Percentiles rank a stretch among this genome's conserved stretches.
These are phyloP conservation scores for Globisporangium mamillatum DNA, from an alignment of 352 stramenopile genomes.

Conservation along the genomic window DNA sequence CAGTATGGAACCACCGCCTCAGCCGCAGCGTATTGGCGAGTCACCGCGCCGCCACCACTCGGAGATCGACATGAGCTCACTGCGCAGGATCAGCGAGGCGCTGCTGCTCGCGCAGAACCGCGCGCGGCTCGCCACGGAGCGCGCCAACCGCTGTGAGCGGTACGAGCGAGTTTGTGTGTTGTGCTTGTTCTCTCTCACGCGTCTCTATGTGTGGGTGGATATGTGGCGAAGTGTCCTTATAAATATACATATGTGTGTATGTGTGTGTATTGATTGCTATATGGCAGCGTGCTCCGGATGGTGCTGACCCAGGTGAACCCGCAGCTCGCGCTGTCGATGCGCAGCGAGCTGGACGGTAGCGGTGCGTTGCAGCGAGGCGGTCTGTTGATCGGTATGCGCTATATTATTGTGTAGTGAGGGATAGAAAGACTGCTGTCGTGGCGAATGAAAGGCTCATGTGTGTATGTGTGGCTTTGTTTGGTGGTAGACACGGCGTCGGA, in stretches of 20 bases:
- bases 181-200: background rate
- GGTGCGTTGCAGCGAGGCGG: conserved; percentile 3
- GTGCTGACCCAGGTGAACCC: conserved; percentile 21
- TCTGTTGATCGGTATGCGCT: conserved; percentile 1
- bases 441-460: background rate
- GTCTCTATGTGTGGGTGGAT: background rate
- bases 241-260: conserved; percentile 7
- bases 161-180: conserved; percentile 22
- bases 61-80: conserved; percentile 52
- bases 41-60: conserved; percentile 35
- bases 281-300: conserved; percentile 16
- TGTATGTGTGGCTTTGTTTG: background rate
- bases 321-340: conserved; percentile 16
- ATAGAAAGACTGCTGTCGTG: background rate
- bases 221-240: background rate
- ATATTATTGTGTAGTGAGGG: background rate
- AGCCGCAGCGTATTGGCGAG: conserved; percentile 12
- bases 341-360: conserved; percentile 14
- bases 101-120: conserved; percentile 72
- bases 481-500: conserved; percentile 13
- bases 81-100: conserved; percentile 65
- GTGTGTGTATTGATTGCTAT: conserved; percentile 7
- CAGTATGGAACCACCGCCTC: background rate
- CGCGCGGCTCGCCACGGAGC: conserved; percentile 50
- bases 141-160: conserved; percentile 64